Evolutionary conservation across 73 alveolate genomes (phyloP), one percentile per base, ranked within the genome.

Genomic region (Symbiodinium natans): DNA sequence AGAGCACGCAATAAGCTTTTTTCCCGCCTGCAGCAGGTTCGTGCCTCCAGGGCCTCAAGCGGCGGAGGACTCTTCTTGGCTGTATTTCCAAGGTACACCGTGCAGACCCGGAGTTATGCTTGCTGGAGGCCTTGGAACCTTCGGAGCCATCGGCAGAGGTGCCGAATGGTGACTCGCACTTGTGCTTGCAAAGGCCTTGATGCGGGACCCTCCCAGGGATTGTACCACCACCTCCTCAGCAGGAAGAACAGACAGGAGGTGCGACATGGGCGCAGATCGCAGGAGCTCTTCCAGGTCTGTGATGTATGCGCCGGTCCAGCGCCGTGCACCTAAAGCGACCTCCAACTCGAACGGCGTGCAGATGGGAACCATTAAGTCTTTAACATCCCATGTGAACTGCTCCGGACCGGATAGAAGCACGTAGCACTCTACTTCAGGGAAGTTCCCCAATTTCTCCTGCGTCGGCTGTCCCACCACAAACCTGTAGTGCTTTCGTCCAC

Each of bases 261-360:
- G 87, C 2, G 89, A 71, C 97, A 90, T 71, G 36, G 97, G 97
- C 43, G 97, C 97, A 1, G 97, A 59, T 7, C 10, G 73, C 42
- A 92, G 98, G 25, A 92, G 83, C 68, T 92, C 98, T 39, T 92
- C 92, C 54, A 92, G 43, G 43, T 92, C 98, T 34, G 98, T 80
- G 43, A 92, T 75, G 83, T 92, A 92, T 33, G 75, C 92, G 23
- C 98, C 98, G 17, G 98, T 92, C 98, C 98, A 92, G 36, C 56
- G 59, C 25, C 98, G 98, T 15, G 92, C 98, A 17, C 98, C 98
- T 10, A 92, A 84, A 34, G 98, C 98, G 34, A 92, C 98, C 59
- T 92, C 98, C 98, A 92, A 23, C 33, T 92, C 98, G 84, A 92
- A 92, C 41, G 98, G 98, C 33, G 98, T 80, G 41, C 92, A 74